phyloP scores from a whole-genome alignment of 345 rosid genomes.

The Melaleuca quinquenervia region DNA sequence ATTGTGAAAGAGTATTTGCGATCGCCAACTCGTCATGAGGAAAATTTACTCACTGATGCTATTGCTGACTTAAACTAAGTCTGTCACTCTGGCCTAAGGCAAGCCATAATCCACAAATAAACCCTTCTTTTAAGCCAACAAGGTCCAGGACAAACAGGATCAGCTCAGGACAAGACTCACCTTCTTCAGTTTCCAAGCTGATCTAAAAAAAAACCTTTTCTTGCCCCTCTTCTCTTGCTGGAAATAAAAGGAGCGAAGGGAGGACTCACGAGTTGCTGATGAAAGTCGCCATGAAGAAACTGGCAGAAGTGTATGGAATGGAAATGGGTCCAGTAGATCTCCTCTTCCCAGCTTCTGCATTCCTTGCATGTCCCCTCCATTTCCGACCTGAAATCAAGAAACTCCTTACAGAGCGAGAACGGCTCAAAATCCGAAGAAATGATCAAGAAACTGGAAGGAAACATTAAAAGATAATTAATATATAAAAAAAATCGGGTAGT shows the following conservation, averaged over 20 bases:
- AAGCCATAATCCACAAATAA: not conserved
- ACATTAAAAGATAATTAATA: not conserved
- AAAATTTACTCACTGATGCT: not conserved
- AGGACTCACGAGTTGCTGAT: constrained; percentile 35
- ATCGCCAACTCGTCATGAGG: not conserved
- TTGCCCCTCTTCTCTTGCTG: not conserved
- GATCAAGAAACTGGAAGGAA: not conserved
- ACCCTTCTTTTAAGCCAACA: not conserved
- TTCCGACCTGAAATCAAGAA: not conserved
- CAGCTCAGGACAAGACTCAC: not conserved
- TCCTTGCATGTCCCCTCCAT: constrained; percentile 36
- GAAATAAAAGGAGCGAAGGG: not conserved
- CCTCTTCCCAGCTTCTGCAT: constrained; percentile 61
- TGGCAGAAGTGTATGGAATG: constrained; percentile 47
- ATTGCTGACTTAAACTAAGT: not conserved
- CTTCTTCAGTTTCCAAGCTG: not conserved
- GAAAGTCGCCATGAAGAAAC: constrained; percentile 42
- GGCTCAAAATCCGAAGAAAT: not conserved
- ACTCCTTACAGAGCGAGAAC: not conserved
- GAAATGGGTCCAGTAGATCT: constrained; percentile 66
- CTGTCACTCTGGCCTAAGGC: not conserved
- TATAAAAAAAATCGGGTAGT: too few relatives aligned
- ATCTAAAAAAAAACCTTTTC: not conserved
- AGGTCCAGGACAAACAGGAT: not conserved
- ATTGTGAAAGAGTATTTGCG: not conserved